phyloP scores from a whole-genome alignment of 2,329 filamentous ascomycete species.

The Sordariomycetes sp. region DNA sequence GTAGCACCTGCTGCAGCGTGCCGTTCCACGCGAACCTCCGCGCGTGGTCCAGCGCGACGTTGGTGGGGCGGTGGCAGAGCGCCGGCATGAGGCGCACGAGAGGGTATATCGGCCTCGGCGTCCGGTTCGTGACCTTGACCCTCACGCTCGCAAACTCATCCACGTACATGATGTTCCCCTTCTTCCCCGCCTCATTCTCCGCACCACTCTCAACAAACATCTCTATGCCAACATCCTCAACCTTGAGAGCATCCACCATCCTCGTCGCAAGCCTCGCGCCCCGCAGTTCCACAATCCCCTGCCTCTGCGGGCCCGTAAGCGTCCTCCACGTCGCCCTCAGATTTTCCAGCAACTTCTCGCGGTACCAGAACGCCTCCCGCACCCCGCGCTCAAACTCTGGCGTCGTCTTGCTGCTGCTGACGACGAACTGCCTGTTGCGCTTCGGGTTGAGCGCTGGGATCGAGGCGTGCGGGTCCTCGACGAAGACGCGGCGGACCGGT shows the following conservation, averaged over 20 bases:
- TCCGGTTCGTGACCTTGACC: conserved; percentile 65
- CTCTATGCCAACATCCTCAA: conserved; percentile 64
- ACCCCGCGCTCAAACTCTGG: conserved; percentile 66
- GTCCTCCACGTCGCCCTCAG: conserved; percentile 62
- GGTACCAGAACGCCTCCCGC: conserved; percentile 84
- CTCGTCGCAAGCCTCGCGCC: conserved; percentile 58
- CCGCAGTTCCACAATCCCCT: conserved; percentile 63
- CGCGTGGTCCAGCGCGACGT: conserved; percentile 66
- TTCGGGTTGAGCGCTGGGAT: conserved; percentile 72
- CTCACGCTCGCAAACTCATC: conserved; percentile 53
- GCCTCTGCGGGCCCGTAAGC: conserved; percentile 31
- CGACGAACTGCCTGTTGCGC: conserved; percentile 83
- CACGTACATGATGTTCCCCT: conserved; percentile 14
- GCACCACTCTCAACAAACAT: conserved; percentile 33
- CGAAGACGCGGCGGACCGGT: conserved; percentile 60
- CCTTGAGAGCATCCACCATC: conserved; percentile 72
- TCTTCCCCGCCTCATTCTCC: conserved; percentile 14
- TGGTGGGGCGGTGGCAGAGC: conserved; percentile 58
- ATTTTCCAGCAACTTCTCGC: conserved; percentile 62
- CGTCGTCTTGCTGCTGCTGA: conserved; percentile 65
- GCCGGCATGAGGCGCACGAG: conserved; percentile 66
- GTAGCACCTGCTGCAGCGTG: conserved; percentile 62
- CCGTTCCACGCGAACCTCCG: conserved; percentile 79
- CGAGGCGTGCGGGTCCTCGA: conserved; percentile 62
- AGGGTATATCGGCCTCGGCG: conserved; percentile 50